phyloP scores from a whole-genome alignment of 2,329 filamentous ascomycete genomes.

The Magnaporthales sp. region DNA sequence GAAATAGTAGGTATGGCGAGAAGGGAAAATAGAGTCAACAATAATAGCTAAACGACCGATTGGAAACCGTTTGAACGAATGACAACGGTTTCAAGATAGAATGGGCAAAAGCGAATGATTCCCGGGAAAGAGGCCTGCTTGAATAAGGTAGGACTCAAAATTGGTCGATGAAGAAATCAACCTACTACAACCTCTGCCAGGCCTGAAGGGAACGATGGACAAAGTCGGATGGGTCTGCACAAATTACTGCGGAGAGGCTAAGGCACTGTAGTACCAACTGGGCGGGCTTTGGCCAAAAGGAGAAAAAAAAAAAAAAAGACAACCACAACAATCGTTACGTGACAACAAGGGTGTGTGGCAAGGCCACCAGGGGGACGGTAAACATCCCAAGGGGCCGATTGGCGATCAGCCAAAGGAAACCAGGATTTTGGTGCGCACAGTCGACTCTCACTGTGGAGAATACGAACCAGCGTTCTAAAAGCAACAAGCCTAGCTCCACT shows the following conservation, averaged over 20 bases:
- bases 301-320: neutral
- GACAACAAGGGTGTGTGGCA: neutral
- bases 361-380: neutral
- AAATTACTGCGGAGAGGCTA: neutral
- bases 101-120: constrained; percentile 13
- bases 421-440: neutral
- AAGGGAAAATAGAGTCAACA: constrained; percentile 11
- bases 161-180: neutral
- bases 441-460: neutral
- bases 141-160: neutral
- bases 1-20: neutral
- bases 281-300: neutral
- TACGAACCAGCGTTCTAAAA: neutral
- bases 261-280: neutral
- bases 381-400: neutral
- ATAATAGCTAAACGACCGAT: constrained; percentile 22
- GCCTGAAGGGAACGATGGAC: neutral
- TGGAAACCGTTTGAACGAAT: constrained; percentile 47
- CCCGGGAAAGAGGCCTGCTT: neutral
- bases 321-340: neutral
- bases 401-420: neutral
- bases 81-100: constrained; percentile 30
- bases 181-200: neutral
- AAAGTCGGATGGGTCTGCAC: neutral
- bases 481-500: neutral